Evolutionary conservation across 352 stramenopile species (phyloP), one percentile per base, ranked within the genome.

Genomic region (Phytopythium boreale): DNA sequence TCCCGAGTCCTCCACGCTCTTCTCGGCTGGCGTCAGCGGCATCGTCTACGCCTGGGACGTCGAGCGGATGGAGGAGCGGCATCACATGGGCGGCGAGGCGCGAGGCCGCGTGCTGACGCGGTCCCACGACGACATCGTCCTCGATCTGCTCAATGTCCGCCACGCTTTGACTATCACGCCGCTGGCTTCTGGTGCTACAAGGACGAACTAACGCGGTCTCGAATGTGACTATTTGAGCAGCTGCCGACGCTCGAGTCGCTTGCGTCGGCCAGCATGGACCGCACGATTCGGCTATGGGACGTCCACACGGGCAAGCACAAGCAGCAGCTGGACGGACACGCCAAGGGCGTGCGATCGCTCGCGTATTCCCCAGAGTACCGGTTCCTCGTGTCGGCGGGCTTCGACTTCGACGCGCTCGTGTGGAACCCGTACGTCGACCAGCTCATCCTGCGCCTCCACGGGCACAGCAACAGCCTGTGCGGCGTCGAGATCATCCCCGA

Each of bases 351-450:
- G 20, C 74, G 80, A 0, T 75, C 84, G 22, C 74, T 97, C 9
- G 82, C 86, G 34, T 97, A 95, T 69, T 93, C 79, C 14, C 72
- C 84, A 49, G 88, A 96, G 61, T 96, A 96, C 61, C 74, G 87
- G 12, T 95, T 96, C 61, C 79, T 97, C 19, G 83, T 96, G 24
- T 93, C 80, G 17, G 89, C 82, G 5, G 88, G 88, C 11, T 96
- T 97, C 66, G 89, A 97, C 62, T 96, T 95, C 53, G 86, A 97
- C 56, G 87, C 83, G 47, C 70, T 94, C 10, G 87, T 97, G 24
- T 97, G 89, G 88, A 97, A 96, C 59, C 89, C 89, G 27, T 96
- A 96, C 72, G 86, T 96, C 1, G 84, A 93, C 59, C 84, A 95
- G 65, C 75, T 96, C 44, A 96, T 97, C 55, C 56, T 95, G 56